Percentiles rank a stretch among this genome's conserved stretches.
phyloP scores from a whole-genome alignment of 2,329 filamentous ascomycete genomes.

The Trichoderma aggressivum region DNA sequence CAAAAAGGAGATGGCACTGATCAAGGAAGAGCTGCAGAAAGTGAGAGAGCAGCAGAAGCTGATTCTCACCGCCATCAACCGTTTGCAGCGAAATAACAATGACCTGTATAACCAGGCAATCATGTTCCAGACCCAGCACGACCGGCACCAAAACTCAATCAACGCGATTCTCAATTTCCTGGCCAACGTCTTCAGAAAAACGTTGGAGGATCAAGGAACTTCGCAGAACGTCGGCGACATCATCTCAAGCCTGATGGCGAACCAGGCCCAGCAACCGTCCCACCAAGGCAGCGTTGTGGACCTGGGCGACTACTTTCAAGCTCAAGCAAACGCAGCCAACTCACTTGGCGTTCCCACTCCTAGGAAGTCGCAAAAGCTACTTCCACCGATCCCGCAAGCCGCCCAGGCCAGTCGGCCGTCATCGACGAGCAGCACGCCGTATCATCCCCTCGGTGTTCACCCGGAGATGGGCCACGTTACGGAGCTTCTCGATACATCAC shows the following conservation, averaged over 20 bases:
- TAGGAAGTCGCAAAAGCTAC: constrained; percentile 53
- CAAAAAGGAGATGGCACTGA: constrained; percentile 70
- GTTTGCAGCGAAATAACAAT: constrained; percentile 80
- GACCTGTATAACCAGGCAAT: constrained; percentile 84
- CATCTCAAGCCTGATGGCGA: constrained; percentile 71
- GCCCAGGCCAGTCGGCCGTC: constrained; percentile 29
- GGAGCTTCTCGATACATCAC: constrained; percentile 55
- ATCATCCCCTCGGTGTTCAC: constrained; percentile 28
- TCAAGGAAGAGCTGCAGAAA: constrained; percentile 76
- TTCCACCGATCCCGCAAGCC: constrained; percentile 51
- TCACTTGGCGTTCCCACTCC: constrained; percentile 38
- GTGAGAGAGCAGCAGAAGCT: constrained; percentile 82
- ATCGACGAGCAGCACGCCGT: constrained; percentile 30
- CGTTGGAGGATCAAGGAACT: constrained; percentile 76
- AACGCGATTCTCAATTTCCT: constrained; percentile 98
- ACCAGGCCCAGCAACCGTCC: constrained; percentile 43
- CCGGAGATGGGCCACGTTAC: constrained; percentile 56
- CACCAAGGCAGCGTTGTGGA: constrained; percentile 59
- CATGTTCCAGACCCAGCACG: constrained; percentile 86
- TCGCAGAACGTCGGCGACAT: constrained; percentile 79
- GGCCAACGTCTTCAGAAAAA: constrained; percentile 93
- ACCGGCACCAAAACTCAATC: constrained; percentile 97
- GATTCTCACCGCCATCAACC: constrained; percentile 78
- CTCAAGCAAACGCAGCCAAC: constrained; percentile 39
- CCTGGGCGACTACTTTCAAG: constrained; percentile 55